These are phyloP conservation scores for Triticum aestivum DNA, from an alignment of 176 grass and related monocot species.

Conservation along the genomic window IWGSC_CS_RefSeq_v2.1 NC_057804.1:133200939-133201438, in stretches of 20 bases:
- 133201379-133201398: slow-evolving; percentile 30
- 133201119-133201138: background rate
- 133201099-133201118: background rate
- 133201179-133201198: slow-evolving; percentile 84
- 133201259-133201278: slow-evolving; percentile 34
- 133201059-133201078: background rate
- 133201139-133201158: slow-evolving; percentile 5
- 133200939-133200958: slow-evolving; percentile 9
- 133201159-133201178: slow-evolving; percentile 33
- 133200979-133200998: slow-evolving; percentile 15
- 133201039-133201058: slow-evolving; percentile 14
- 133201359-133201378: slow-evolving; percentile 37
- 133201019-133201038: background rate
- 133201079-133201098: background rate
- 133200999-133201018: background rate
- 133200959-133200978: background rate
- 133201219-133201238: slow-evolving; percentile 55
- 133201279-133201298: slow-evolving; percentile 31
- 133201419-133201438: slow-evolving; percentile 35
- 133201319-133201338: slow-evolving; percentile 38
- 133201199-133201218: slow-evolving; percentile 77
- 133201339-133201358: slow-evolving; percentile 33
- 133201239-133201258: slow-evolving; percentile 39
- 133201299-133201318: slow-evolving; percentile 46
- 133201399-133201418: slow-evolving; percentile 34